Percentiles rank a stretch among this genome's conserved stretches.
Conservation (phyloP, 2,329 filamentous ascomycete species). For the Pseudogymnoascus sp. region DNA sequence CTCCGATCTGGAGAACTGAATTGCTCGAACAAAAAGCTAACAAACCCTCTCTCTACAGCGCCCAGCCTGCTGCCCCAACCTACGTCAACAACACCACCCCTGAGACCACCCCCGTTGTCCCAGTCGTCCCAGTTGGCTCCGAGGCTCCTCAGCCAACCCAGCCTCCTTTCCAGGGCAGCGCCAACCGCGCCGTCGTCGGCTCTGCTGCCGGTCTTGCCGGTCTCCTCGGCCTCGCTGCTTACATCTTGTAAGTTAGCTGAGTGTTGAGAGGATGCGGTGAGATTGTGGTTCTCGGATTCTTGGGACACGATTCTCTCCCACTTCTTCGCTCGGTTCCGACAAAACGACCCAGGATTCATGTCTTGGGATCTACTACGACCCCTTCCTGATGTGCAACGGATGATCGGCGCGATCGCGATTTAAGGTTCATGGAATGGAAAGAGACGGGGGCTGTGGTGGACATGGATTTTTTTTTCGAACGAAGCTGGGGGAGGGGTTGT, state of each 20-base stretch:
- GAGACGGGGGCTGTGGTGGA: neutral
- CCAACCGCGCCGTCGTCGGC: slow-evolving; percentile 47
- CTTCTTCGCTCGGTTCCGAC: no score
- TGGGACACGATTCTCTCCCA: neutral
- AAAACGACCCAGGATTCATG: no score
- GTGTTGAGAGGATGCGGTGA: no score
- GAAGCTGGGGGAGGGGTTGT: neutral
- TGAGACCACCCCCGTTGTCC: slow-evolving; percentile 22
- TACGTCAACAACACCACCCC: slow-evolving; percentile 21
- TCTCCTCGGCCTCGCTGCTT: slow-evolving; percentile 51
- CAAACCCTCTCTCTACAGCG: slow-evolving; percentile 14
- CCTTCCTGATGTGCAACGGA: no score
- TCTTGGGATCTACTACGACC: no score
- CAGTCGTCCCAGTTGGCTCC: slow-evolving; percentile 16
- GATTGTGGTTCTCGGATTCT: neutral
- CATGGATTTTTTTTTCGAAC: neutral
- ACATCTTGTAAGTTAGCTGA: slow-evolving; percentile 25
- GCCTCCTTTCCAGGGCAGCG: slow-evolving; percentile 43
- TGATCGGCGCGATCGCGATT: no score
- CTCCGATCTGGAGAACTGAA: no score
- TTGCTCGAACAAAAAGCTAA: slow-evolving; percentile 4
- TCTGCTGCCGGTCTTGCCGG: slow-evolving; percentile 53
- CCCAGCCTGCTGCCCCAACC: slow-evolving; percentile 15
- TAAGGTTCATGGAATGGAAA: neutral
- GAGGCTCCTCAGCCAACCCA: slow-evolving; percentile 25